phyloP scores from a whole-genome alignment of 306 rosid genomes.

The Trichosanthes cucumerina region DNA sequence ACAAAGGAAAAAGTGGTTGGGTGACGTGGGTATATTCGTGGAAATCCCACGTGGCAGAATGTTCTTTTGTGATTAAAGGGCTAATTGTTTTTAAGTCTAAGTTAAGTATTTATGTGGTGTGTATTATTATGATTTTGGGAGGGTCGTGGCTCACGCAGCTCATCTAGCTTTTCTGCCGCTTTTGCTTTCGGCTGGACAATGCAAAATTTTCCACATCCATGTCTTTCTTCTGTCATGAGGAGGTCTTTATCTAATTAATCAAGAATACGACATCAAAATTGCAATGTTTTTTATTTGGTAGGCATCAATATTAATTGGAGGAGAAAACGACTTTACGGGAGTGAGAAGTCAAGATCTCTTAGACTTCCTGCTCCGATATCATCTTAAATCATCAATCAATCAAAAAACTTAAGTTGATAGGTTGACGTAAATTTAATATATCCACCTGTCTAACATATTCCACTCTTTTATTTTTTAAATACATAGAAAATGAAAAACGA shows the following conservation, averaged over 20 bases:
- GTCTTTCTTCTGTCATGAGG: not conserved
- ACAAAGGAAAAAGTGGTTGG: not conserved
- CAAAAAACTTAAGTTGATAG: no score
- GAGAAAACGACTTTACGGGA: no score
- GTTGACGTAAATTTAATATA: no score
- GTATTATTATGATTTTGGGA: not conserved
- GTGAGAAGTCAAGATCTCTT: no score
- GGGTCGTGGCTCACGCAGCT: not conserved
- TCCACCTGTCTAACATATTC: no score
- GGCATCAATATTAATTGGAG: no score
- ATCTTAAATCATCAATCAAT: no score
- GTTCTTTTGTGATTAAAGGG: not conserved
- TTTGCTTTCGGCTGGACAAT: not conserved
- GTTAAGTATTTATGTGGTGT: not conserved
- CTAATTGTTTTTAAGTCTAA: not conserved
- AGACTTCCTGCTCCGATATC: no score
- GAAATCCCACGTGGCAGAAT: not conserved
- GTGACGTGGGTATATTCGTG: not conserved
- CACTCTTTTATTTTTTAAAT: no score
- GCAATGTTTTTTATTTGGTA: not conserved
- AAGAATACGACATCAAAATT: not conserved
- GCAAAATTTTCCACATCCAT: not conserved
- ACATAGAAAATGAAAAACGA: no score
- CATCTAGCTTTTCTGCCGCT: not conserved
- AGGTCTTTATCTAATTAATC: not conserved